Evolutionary conservation across 176 grass and related monocot genomes (phyloP).

Genomic region (Eragrostis curvula): DNA sequence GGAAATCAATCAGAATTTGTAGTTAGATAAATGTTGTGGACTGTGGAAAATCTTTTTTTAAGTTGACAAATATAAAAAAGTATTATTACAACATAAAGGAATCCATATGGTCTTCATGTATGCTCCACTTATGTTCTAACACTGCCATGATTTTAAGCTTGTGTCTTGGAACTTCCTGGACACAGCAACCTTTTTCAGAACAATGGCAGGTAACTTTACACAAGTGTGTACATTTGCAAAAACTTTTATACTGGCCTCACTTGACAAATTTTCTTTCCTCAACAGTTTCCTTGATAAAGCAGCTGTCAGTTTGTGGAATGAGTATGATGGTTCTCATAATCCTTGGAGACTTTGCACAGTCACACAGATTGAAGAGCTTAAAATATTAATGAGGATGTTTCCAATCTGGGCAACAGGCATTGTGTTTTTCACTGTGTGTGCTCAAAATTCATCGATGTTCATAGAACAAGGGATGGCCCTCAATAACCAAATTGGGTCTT

Average conservation of each 20-base stretch:
- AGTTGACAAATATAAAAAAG: slow-evolving; percentile 3
- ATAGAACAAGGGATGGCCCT: slow-evolving; percentile 83
- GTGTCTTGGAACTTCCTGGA: slow-evolving; percentile 54
- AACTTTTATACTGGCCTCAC: slow-evolving; percentile 18
- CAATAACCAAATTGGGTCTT: slow-evolving; percentile 55
- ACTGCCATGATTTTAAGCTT: slow-evolving; percentile 39
- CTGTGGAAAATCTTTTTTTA: neutral
- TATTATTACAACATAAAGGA: slow-evolving; percentile 4
- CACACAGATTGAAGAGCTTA: slow-evolving; percentile 88
- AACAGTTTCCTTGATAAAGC: slow-evolving; percentile 87
- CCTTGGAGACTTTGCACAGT: slow-evolving; percentile 87
- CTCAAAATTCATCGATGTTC: slow-evolving; percentile 79
- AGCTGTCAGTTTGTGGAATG: slow-evolving; percentile 51
- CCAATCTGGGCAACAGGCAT: slow-evolving; percentile 89
- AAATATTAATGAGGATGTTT: slow-evolving; percentile 79
- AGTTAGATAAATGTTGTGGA: neutral
- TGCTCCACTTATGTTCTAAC: slow-evolving; percentile 26
- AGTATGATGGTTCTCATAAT: slow-evolving; percentile 38
- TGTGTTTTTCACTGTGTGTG: slow-evolving; percentile 74
- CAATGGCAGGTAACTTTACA: slow-evolving; percentile 26
- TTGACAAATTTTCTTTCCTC: slow-evolving; percentile 3
- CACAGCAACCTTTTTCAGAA: slow-evolving; percentile 41
- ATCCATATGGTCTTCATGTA: slow-evolving; percentile 4
- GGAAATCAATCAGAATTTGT: neutral
- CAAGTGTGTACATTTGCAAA: slow-evolving; percentile 13